Evolutionary conservation across 306 rosid genomes (phyloP), one percentile per base, ranked within the genome.

Genomic region (Urtica urens): DNA sequence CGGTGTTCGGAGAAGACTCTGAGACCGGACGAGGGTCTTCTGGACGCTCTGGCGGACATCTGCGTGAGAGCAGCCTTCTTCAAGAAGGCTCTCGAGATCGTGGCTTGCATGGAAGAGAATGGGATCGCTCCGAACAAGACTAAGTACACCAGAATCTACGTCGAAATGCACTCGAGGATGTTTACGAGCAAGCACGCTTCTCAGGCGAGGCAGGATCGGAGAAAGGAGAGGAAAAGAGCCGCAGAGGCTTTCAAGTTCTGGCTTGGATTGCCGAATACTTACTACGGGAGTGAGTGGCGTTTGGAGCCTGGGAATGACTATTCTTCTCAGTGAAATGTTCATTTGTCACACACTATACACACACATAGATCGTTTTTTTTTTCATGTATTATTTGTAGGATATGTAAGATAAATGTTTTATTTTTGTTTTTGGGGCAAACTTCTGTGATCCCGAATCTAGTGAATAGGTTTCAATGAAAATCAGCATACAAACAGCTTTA

Each of bases 171-270:
- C 63, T 90, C 97, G 3, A 90, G 86, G 58, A 84, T 90, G 95
- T 90, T 90, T 56, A 81, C 97, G 3, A 90, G 97, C 49, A 90
- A 84, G 71, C 97, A 90, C 71, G 97, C 97, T 30, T 90, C 97
- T 18, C 58, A 59, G 64, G 97, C 97, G 24, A 84, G 97, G 67
- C 92, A 79, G 61, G 92, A 90, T 53, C 70, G 90, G 57, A 81
- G 97, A 73, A 55, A 40, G 0, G 97, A 90, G 69, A 81, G 79
- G 80, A 90, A 84, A 77, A 79, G 94, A 59, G 95, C 94, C 16
- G 94, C 95, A n/a, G 97, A 90, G 81, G 97, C 94, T 41, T 90
- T 84, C 64, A 90, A 90, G 73, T 90, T 85, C 69, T 84, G 97
- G 95, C 38, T 90, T 61, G 95, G 95, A 40, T 90, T 84, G 60